Percentiles rank a stretch among this genome's conserved stretches.
phyloP scores from a whole-genome alignment of 805 yeast species.

The Myxozyma lipomycoides region DNA sequence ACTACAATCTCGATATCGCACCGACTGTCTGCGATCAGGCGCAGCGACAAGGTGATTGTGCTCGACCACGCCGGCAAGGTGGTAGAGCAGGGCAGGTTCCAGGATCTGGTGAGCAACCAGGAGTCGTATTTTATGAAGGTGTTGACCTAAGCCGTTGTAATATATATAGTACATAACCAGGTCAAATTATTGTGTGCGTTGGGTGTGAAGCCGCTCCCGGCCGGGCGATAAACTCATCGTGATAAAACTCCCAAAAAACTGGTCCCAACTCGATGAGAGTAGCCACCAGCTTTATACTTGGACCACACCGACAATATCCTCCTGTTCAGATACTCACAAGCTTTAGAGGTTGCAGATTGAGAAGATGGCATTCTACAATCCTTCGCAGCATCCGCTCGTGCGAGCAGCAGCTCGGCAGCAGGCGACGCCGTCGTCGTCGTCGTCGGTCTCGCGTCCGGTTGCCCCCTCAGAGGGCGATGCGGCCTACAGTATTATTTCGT shows the following conservation, averaged over 20 bases:
- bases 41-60: conserved; percentile 51
- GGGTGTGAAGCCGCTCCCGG: neutral
- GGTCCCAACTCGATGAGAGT: too few species aligned
- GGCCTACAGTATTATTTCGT: neutral
- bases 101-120: conserved; percentile 41
- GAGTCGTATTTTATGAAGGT: conserved; percentile 23
- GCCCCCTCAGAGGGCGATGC: neutral
- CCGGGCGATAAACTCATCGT: too few species aligned
- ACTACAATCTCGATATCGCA: conserved; percentile 75
- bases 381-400: conserved; percentile 25
- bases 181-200: neutral
- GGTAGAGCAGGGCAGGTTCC: conserved; percentile 48
- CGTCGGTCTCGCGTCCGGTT: neutral
- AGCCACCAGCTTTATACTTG: too few species aligned
- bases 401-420: conserved; percentile 4
- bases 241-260: too few species aligned
- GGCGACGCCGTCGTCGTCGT: neutral
- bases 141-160: conserved; percentile 17
- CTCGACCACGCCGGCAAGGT: conserved; percentile 53
- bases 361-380: conserved; percentile 21
- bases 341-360: too few species aligned
- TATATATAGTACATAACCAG: too few species aligned
- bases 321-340: too few species aligned
- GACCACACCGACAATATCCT: too few species aligned
- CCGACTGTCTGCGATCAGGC: conserved; percentile 56